Base-by-base conservation (phyloP, 768 basidiomycete species). In the Flagelloscypha sp. region DNA sequence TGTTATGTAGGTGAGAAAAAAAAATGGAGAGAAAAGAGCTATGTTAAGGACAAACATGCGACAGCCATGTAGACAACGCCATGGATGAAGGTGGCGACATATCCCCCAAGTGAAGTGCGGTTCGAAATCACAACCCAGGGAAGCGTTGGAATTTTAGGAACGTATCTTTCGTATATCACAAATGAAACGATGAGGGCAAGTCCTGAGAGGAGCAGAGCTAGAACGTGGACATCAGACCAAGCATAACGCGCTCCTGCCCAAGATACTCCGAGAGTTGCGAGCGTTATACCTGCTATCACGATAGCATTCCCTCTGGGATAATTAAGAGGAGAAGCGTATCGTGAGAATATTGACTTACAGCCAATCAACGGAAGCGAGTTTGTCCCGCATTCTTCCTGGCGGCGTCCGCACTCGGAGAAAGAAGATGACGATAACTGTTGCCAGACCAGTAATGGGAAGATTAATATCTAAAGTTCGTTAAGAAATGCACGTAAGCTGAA, bases 151-250 rank as follows among this genome's bases (percentile, higher is more conserved):
- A 40, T 33, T 8, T 9, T 38, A 34, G 56, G 45, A 5, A 48
- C 44, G 5, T 44, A 40, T 1, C 33, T 32, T 37, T 65, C 62
- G 39, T 67, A 66, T 3, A 50, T 20, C 2, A 74, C 17, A 42
- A 68, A 72, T 0, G 27, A 36, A 1, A 38, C 48, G 4, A 76
- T 35, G 1, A 61, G 63, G 9, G 53, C 28, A 4, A 65, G 4
- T 0, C 74, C 74, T 16, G 70, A 24, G 13, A 63, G 42, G 2
- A 76, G 52, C 0, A 70, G 68, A 2, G 56, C 55, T n/a, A 75
- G 51, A 8, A 72, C 58, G 2, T 42, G 44, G 10, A 47, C 50
- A 0, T 62, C 64, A 3, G 37, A 40, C 73, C 74, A 76, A 0
- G 63, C 33, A 37, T 60, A 67, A 0, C 47, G 43, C 15, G 61